phyloP scores from a whole-genome alignment of 1,139 yeast genomes.

The Sugiyamaella paludigena region DNA sequence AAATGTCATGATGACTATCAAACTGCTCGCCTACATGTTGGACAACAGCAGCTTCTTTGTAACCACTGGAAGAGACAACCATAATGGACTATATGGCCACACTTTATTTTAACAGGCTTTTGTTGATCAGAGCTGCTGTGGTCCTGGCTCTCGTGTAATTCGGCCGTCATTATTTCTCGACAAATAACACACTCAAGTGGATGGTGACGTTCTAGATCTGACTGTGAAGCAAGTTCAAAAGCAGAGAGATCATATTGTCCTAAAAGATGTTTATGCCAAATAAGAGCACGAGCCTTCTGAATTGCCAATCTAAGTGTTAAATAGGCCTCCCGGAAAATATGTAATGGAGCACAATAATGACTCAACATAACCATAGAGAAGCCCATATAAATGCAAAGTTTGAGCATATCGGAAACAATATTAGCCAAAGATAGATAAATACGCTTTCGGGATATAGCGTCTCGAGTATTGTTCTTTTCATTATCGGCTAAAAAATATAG shows the following conservation, averaged over 20 bases:
- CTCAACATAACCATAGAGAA: conserved; percentile 30
- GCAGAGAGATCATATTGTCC: conserved; percentile 41
- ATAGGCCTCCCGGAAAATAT: conserved; percentile 32
- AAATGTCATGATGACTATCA: conserved; percentile 5
- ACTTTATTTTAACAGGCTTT: conserved; percentile 42
- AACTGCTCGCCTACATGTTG: conserved; percentile 27
- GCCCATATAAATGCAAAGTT: conserved; percentile 24
- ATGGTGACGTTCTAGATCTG: conserved; percentile 51
- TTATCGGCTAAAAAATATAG: conserved; percentile 13
- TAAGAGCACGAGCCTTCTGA: conserved; percentile 28
- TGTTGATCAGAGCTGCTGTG: conserved; percentile 1
- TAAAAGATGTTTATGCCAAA: conserved; percentile 26
- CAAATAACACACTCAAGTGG: conserved; percentile 58
- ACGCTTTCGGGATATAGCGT: conserved; percentile 5
- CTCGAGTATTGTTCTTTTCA: background rate
- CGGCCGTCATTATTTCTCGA: conserved; percentile 36
- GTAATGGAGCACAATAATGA: conserved; percentile 31
- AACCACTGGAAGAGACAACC: conserved; percentile 85
- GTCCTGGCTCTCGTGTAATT: conserved; percentile 2
- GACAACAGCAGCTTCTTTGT: conserved; percentile 58
- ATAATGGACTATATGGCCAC: conserved; percentile 75
- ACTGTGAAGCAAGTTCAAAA: conserved; percentile 49
- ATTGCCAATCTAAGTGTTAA: conserved; percentile 29
- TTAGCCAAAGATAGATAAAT: conserved; percentile 14
- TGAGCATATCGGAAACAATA: conserved; percentile 22